These are phyloP conservation scores for Anastatica hierochuntica DNA, from an alignment of 345 rosid genomes.

Conservation along the genomic window DNA sequence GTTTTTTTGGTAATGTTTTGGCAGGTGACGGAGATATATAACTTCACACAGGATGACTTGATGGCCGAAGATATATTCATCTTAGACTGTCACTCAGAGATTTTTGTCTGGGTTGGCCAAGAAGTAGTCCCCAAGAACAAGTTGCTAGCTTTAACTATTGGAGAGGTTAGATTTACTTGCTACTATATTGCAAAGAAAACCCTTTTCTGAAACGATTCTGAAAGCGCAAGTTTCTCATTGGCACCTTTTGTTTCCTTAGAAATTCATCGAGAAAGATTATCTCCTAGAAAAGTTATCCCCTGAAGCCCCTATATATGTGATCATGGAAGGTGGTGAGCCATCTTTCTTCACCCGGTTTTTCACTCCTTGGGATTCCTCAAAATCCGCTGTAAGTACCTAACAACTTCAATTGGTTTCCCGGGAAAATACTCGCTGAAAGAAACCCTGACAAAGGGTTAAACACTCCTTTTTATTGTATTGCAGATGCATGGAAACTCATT, in stretches of 20 bases:
- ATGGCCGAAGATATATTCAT: conserved; percentile 96
- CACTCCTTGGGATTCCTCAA: conserved; percentile 72
- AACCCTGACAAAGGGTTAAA: neutral
- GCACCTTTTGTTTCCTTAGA: conserved; percentile 32
- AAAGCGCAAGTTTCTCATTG: too few relatives aligned
- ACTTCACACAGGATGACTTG: conserved; percentile 88
- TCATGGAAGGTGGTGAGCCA: conserved; percentile 92
- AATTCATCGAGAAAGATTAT: conserved; percentile 72
- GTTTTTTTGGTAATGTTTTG: neutral
- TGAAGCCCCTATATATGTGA: conserved; percentile 65
- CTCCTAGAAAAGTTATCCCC: conserved; percentile 61
- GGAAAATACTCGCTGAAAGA: neutral
- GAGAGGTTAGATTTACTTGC: conserved; percentile 48
- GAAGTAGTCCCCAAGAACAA: conserved; percentile 64
- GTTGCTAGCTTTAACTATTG: conserved; percentile 60
- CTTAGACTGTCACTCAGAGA: conserved; percentile 71
- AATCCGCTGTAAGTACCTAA: conserved; percentile 50
- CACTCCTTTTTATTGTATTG: conserved; percentile 9
- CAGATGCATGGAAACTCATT: conserved; percentile 98
- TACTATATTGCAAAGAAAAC: neutral
- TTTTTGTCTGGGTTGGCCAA: conserved; percentile 95
- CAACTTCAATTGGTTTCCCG: neutral
- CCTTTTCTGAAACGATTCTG: too few relatives aligned
- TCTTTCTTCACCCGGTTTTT: conserved; percentile 88
- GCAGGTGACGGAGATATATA: conserved; percentile 87